A percentile compares a stretch with the other conserved stretches of the same genome.
Evolutionary conservation across 495 filamentous ascomycete genomes (phyloP).

Genomic region (Geoglossum glabrum): DNA sequence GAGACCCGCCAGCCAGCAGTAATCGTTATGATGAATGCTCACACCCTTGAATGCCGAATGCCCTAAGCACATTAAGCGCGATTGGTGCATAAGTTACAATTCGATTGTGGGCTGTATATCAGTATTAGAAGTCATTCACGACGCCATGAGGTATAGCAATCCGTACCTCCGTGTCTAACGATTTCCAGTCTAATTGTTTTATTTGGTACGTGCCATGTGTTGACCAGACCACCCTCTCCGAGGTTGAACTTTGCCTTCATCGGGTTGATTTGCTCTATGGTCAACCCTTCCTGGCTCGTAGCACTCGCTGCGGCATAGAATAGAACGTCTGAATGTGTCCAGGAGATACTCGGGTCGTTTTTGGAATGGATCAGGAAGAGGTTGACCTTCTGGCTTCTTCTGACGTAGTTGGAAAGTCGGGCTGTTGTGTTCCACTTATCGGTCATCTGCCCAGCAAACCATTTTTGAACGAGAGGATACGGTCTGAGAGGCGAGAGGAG

Average conservation of each 20-base stretch:
- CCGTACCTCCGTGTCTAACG: conserved; percentile 33
- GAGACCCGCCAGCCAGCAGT: too few species aligned
- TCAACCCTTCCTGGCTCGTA: conserved; percentile 17
- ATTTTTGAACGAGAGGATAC: conserved; percentile 31
- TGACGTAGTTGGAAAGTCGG: conserved; percentile 23
- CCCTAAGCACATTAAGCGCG: conserved; percentile 38
- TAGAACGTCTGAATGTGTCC: conserved; percentile 34
- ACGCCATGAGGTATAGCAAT: conserved; percentile 7
- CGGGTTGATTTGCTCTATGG: conserved; percentile 21
- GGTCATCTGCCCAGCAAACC: conserved; percentile 25
- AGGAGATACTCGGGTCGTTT: conserved; percentile 62
- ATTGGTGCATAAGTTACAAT: conserved; percentile 33
- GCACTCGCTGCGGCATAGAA: conserved; percentile 34
- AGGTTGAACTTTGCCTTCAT: conserved; percentile 12
- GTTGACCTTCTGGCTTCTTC: conserved; percentile 30
- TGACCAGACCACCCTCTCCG: background rate
- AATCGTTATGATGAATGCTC: background rate
- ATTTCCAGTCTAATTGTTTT: conserved; percentile 21
- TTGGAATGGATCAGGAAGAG: conserved; percentile 57
- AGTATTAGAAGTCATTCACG: background rate
- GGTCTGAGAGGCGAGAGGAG: conserved; percentile 51
- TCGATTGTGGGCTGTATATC: conserved; percentile 32
- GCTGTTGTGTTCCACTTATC: conserved; percentile 35
- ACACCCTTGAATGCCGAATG: conserved; percentile 28
- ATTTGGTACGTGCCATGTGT: background rate